These are phyloP conservation scores for Phellinidium pouzarii DNA, from an alignment of 1,284 basidiomycete species.

Conservation along the genomic window DNA sequence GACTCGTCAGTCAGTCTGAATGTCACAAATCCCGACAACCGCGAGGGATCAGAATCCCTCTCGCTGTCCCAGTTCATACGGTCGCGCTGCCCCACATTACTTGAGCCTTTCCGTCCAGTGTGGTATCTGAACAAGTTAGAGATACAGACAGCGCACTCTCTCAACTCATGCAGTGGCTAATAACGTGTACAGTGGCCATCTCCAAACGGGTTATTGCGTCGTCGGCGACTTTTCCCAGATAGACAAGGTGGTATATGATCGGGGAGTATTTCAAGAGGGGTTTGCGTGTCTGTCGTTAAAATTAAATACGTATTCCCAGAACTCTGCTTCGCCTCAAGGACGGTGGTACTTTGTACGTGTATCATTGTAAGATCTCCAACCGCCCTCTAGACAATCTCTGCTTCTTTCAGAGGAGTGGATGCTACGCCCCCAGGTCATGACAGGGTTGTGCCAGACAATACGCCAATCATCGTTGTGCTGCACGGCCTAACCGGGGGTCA, in stretches of 20 bases:
- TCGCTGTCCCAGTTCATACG: slow-evolving; percentile 51
- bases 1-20: slow-evolving; percentile 33
- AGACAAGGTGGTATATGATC: slow-evolving; percentile 65
- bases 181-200: slow-evolving; percentile 47
- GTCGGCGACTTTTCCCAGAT: slow-evolving; percentile 67
- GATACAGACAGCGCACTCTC: background rate
- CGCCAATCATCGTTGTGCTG: slow-evolving; percentile 78
- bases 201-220: slow-evolving; percentile 68
- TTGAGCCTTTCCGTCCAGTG: slow-evolving; percentile 45
- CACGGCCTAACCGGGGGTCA: slow-evolving; percentile 85
- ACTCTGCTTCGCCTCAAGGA: slow-evolving; percentile 56
- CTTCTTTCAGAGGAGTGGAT: slow-evolving; percentile 55
- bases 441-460: slow-evolving; percentile 45
- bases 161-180: background rate
- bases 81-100: slow-evolving; percentile 50
- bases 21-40: slow-evolving; percentile 33
- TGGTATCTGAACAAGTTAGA: slow-evolving; percentile 69
- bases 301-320: slow-evolving; percentile 25
- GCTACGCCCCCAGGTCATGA: slow-evolving; percentile 55
- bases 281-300: background rate
- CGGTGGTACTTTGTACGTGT: slow-evolving; percentile 62
- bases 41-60: slow-evolving; percentile 7
- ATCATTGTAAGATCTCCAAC: background rate
- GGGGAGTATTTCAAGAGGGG: slow-evolving; percentile 35
- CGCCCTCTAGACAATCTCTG: background rate